phyloP scores from a whole-genome alignment of 495 filamentous ascomycete genomes.

The Hyphodiscus hymeniophilus region DNA sequence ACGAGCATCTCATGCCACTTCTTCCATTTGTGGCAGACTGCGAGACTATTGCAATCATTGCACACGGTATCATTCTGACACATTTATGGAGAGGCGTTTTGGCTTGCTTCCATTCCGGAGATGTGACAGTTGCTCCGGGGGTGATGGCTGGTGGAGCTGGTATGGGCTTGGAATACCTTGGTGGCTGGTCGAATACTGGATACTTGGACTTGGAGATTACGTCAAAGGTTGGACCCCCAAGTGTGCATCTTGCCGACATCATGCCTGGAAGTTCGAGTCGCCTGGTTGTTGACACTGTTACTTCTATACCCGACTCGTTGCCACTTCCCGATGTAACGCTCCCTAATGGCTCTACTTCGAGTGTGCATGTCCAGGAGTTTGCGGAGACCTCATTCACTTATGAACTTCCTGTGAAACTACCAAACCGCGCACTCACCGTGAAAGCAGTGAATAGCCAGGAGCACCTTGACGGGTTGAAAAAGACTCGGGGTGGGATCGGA shows the following conservation, averaged over 20 bases:
- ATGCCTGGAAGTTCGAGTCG: neutral
- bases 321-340: no score
- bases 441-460: constrained; percentile 51
- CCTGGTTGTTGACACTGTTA: no score
- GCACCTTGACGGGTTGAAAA: constrained; percentile 65
- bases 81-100: constrained; percentile 57
- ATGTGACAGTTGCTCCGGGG: constrained; percentile 21
- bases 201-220: constrained; percentile 45
- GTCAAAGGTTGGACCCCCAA: neutral
- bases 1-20: constrained; percentile 48
- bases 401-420: neutral
- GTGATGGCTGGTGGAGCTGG: constrained; percentile 11
- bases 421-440: constrained; percentile 28
- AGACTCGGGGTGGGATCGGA: constrained; percentile 69
- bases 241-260: neutral
- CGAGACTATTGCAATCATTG: constrained; percentile 52
- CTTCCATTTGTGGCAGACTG: constrained; percentile 28
- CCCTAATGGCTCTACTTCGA: neutral
- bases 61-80: constrained; percentile 73
- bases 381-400: no score
- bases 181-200: constrained; percentile 61
- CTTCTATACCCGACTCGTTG: no score
- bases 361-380: neutral
- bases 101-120: constrained; percentile 37
- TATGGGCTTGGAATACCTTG: constrained; percentile 25